These are phyloP conservation scores for Colletotrichum graminicola DNA, from an alignment of 2,329 filamentous ascomycete species.

Conservation along the genomic window DNA sequence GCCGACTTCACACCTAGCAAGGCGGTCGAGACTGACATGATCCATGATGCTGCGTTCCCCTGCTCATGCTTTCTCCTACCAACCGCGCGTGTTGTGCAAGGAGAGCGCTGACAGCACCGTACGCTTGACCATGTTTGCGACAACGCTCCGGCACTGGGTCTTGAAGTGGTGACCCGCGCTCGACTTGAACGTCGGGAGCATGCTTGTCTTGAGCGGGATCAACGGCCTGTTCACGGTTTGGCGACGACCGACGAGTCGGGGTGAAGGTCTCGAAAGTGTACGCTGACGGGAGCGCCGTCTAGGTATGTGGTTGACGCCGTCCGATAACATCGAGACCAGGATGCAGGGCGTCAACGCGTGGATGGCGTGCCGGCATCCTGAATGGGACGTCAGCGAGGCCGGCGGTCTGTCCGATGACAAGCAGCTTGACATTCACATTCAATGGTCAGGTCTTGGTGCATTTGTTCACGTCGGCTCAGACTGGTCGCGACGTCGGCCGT, in stretches of 20 bases:
- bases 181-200: slow-evolving; percentile 11
- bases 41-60: slow-evolving; percentile 17
- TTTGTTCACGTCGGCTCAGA: slow-evolving; percentile 4
- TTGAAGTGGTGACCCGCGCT: slow-evolving; percentile 19
- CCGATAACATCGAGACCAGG: slow-evolving; percentile 34
- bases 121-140: slow-evolving; percentile 27
- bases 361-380: slow-evolving; percentile 25
- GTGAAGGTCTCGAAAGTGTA: neutral
- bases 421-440: slow-evolving; percentile 28
- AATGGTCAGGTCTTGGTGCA: slow-evolving; percentile 11
- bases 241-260: neutral
- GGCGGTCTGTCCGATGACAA: slow-evolving; percentile 5
- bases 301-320: slow-evolving; percentile 27
- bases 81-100: slow-evolving; percentile 13
- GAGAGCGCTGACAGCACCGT: slow-evolving; percentile 31
- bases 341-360: slow-evolving; percentile 22
- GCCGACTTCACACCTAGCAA: slow-evolving; percentile 23
- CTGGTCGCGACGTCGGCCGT: neutral
- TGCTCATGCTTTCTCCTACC: neutral
- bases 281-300: neutral
- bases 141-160: slow-evolving; percentile 22
- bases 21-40: slow-evolving; percentile 27
- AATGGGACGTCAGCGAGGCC: slow-evolving; percentile 31
- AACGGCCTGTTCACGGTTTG: slow-evolving; percentile 31
- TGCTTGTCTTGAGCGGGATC: slow-evolving; percentile 18